Base-by-base conservation (phyloP, 257 asterid genomes). In the Osmanthus fragrans region DNA sequence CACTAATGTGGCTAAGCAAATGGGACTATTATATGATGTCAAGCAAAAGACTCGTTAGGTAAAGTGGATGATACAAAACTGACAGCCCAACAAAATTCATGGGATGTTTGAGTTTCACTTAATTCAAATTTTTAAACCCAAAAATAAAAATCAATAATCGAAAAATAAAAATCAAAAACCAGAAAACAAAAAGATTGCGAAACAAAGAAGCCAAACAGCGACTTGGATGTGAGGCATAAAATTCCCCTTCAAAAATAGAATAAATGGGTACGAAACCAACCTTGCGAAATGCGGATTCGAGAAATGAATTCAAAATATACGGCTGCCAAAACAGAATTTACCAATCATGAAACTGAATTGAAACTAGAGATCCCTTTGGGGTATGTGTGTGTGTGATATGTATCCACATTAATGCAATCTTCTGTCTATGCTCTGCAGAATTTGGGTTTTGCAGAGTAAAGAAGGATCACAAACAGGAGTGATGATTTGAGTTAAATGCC, bases 11-110 rank as follows among this genome's bases (percentile, higher is more conserved):
- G 82, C 70, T 68, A 12, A 80, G 73, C 54, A 33, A 49, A 21
- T 42, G 42, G 66, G 73, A 74, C 71, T 71, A 71, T 37, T 74
- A 72, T 71, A 58, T 51, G 76, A 69, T 68, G 47, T 25, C 42
- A 42, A 42, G 51, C 51, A 75, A 40, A 77, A 45, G 15, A 54
- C 49, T 76, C 56, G 80, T 85, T 83, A 87, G 83, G 90, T 87
- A 65, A 79, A 79, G 87, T 87, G 88, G 87, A 69, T 79, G 68
- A 74, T 72, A 56, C 39, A 76, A 75, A 73, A 85, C 80, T 67
- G 86, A 87, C 87, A 74, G 70, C 78, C 75, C 82, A 87, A 76
- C 90, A 73, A 86, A 76, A 73, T 80, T 49, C 21, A 63, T 63
- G 36, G 75, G 56, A 66, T 69, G 15, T 74, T 42, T 42, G 51